Evolutionary conservation across 306 rosid species (phyloP).

Genomic region (Vigna trinervia): DNA sequence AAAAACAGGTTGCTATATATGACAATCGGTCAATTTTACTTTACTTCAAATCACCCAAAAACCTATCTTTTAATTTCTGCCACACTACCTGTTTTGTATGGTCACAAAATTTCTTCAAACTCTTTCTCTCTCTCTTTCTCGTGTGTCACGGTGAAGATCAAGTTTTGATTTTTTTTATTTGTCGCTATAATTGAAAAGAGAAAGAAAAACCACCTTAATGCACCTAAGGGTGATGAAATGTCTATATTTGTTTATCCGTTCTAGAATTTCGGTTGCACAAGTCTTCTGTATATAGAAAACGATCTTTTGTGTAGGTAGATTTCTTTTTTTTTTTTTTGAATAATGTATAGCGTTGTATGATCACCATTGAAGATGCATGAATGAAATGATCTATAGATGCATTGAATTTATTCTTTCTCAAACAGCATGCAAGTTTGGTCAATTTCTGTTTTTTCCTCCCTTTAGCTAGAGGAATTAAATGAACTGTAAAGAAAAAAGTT

Average conservation of each 20-base stretch:
- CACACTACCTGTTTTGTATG: not conserved
- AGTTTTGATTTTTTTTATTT: not conserved
- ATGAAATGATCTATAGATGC: conserved; percentile 23
- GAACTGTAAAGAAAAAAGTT: conserved; percentile 44
- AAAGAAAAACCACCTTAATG: not conserved
- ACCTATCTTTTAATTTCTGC: conserved; percentile 34
- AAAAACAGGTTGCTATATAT: not conserved
- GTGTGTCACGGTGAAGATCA: conserved; percentile 7
- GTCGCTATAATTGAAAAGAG: not conserved
- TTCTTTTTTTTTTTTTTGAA: not conserved
- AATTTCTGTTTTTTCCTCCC: conserved; percentile 30
- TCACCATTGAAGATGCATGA: conserved; percentile 38
- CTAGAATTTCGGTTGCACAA: not conserved
- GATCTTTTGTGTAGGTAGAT: not conserved
- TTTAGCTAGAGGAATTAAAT: conserved; percentile 42
- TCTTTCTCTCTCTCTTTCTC: not conserved
- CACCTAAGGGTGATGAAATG: conserved; percentile 33
- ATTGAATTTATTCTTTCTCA: conserved; percentile 34
- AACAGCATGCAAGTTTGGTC: conserved; percentile 40
- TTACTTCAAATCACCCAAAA: conserved; percentile 23
- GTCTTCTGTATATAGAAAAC: conserved; percentile 31
- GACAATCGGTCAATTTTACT: conserved; percentile 28
- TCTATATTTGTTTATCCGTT: conserved; percentile 25
- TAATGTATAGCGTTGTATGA: conserved; percentile 34
- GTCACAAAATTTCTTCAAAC: conserved; percentile 28